Evolutionary conservation across 139 green algal genomes (phyloP).

Genomic region (Chlamydomonas applanata): DNA sequence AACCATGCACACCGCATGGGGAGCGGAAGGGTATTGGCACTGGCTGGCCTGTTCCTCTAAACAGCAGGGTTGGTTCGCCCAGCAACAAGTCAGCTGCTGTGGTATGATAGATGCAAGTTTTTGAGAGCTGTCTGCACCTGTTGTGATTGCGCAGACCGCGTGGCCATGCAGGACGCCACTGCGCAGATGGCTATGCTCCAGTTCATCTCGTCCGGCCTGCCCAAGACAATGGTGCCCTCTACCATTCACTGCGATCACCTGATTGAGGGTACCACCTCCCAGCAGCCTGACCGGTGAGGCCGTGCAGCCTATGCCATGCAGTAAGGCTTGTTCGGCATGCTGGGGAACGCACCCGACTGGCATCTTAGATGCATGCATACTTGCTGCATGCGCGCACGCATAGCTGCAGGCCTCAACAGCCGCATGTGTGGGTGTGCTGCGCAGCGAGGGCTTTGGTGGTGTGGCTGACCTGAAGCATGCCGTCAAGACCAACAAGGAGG

Average conservation of each 20-base stretch:
- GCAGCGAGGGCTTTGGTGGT: constrained; percentile 69
- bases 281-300: constrained; percentile 75
- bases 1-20: no score
- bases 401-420: neutral
- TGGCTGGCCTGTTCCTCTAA: neutral
- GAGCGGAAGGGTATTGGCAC: neutral
- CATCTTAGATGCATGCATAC: no score
- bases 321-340: neutral
- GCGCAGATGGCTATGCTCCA: constrained; percentile 96
- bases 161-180: constrained; percentile 96
- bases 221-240: constrained; percentile 84
- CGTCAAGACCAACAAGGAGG: constrained; percentile 83
- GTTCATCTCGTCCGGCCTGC: constrained; percentile 93
- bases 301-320: neutral
- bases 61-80: neutral
- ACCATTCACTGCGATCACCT: constrained; percentile 96
- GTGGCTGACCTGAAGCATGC: constrained; percentile 77
- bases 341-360: neutral
- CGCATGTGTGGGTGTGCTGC: no score
- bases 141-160: constrained; percentile 69
- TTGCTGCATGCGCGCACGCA: neutral
- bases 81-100: no score
- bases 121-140: neutral
- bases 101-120: no score
- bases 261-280: constrained; percentile 92